Evolutionary conservation across 805 yeast species (phyloP).

Genomic region (Huiozyma naganishii): DNA sequence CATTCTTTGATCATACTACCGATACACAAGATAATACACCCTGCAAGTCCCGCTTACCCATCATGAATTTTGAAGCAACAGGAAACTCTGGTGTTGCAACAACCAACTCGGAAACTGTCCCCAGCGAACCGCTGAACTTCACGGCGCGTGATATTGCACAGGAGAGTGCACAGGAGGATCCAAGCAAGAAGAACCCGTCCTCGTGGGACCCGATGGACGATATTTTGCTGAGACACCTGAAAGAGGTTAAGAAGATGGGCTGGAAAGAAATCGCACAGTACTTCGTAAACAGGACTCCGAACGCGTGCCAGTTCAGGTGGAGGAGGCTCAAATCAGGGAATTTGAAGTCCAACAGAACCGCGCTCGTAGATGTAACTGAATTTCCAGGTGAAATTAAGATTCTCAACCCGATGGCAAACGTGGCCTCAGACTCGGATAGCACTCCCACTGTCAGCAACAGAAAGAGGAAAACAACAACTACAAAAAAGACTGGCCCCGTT

Average conservation of each 20-base stretch:
- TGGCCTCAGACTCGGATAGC: neutral
- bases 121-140: no score
- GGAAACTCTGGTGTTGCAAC: no score
- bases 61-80: no score
- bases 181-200: slow-evolving; percentile 30
- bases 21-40: no score
- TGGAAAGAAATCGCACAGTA: slow-evolving; percentile 82
- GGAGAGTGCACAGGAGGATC: neutral
- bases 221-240: slow-evolving; percentile 55
- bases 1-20: no score
- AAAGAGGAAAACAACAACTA: neutral
- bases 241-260: slow-evolving; percentile 74
- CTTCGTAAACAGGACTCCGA: slow-evolving; percentile 73
- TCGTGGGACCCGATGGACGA: slow-evolving; percentile 81
- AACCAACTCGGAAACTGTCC: no score
- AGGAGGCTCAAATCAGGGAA: slow-evolving; percentile 48
- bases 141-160: neutral
- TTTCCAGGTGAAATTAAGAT: slow-evolving; percentile 11
- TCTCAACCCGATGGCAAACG: neutral
- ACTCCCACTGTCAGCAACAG: neutral
- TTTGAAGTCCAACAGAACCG: slow-evolving; percentile 27
- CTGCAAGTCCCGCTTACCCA: no score
- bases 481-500: neutral
- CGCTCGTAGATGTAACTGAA: slow-evolving; percentile 14
- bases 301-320: slow-evolving; percentile 88